These are phyloP conservation scores for Exserohilum turcica DNA, from an alignment of 2,329 filamentous ascomycete genomes.

Conservation along the genomic window DNA sequence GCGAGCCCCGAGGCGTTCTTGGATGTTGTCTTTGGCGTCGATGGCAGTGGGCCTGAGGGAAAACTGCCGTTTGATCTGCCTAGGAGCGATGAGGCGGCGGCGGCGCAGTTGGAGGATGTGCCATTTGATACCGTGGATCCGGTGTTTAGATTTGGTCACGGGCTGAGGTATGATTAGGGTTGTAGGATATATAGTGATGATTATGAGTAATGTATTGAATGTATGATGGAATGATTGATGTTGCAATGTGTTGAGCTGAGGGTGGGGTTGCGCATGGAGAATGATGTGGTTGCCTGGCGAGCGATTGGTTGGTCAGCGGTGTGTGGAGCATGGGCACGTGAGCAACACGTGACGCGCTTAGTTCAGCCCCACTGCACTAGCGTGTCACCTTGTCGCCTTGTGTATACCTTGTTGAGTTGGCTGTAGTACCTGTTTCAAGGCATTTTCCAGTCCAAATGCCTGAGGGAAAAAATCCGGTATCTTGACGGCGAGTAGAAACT, in stretches of 20 bases:
- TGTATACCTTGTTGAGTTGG: not conserved
- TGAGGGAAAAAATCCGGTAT: no score
- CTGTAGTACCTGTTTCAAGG: no score
- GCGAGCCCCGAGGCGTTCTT: constrained; percentile 51
- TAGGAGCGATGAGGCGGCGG: constrained; percentile 51
- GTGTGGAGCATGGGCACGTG: no score
- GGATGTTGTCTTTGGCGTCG: constrained; percentile 50
- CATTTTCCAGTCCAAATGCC: no score
- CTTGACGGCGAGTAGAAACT: no score
- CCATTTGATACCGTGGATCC: constrained; percentile 48
- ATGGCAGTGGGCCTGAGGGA: constrained; percentile 48
- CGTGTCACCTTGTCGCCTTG: not conserved
- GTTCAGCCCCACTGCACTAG: not conserved
- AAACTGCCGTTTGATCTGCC: constrained; percentile 57
- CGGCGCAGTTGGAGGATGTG: constrained; percentile 42
- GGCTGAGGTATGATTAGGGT: constrained; percentile 40
- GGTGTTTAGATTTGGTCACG: constrained; percentile 44
- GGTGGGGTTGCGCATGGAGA: not conserved
- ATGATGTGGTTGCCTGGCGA: no score
- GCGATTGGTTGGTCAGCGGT: not conserved
- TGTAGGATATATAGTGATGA: not conserved
- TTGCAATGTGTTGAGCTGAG: not conserved
- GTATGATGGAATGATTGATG: not conserved
- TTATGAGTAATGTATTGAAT: not conserved
- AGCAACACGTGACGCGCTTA: no score